These are phyloP conservation scores for Rosa lucieae DNA, from an alignment of 306 rosid genomes.

Conservation along the genomic window DNA sequence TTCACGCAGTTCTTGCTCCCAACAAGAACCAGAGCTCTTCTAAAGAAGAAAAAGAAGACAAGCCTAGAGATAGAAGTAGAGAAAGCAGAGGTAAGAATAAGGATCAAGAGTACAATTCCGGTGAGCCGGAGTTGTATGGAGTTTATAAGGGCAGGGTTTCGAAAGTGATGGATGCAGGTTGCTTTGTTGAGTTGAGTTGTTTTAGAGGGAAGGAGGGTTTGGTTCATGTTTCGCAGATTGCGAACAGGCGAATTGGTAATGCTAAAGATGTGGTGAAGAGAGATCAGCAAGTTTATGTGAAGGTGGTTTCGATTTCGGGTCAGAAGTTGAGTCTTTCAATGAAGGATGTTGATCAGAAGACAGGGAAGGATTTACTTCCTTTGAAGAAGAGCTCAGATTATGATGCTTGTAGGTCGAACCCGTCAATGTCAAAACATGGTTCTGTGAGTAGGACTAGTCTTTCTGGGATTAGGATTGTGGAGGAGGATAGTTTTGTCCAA, in stretches of 20 bases:
- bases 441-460: slow-evolving; percentile 63
- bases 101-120: slow-evolving; percentile 29
- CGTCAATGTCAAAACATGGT: slow-evolving; percentile 52
- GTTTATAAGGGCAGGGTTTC: slow-evolving; percentile 78
- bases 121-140: slow-evolving; percentile 61
- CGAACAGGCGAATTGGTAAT: slow-evolving; percentile 60
- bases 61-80: slow-evolving; percentile 36
- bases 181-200: slow-evolving; percentile 72
- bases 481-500: slow-evolving; percentile 51
- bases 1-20: slow-evolving; percentile 80
- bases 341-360: slow-evolving; percentile 83
- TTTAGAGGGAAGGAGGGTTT: slow-evolving; percentile 79
- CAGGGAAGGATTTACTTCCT: slow-evolving; percentile 77
- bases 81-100: slow-evolving; percentile 23
- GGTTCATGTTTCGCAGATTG: slow-evolving; percentile 86
- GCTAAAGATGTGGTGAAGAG: slow-evolving; percentile 84
- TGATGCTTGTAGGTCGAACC: slow-evolving; percentile 50
- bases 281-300: slow-evolving; percentile 78
- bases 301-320: slow-evolving; percentile 70
- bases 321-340: slow-evolving; percentile 80
- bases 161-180: slow-evolving; percentile 78
- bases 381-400: slow-evolving; percentile 58
- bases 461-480: slow-evolving; percentile 76
- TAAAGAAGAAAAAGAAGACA: slow-evolving; percentile 32
- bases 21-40: slow-evolving; percentile 41